Evolutionary conservation across 2,329 filamentous ascomycete species (phyloP).

Genomic region (Talaromyces amestolkiae): DNA sequence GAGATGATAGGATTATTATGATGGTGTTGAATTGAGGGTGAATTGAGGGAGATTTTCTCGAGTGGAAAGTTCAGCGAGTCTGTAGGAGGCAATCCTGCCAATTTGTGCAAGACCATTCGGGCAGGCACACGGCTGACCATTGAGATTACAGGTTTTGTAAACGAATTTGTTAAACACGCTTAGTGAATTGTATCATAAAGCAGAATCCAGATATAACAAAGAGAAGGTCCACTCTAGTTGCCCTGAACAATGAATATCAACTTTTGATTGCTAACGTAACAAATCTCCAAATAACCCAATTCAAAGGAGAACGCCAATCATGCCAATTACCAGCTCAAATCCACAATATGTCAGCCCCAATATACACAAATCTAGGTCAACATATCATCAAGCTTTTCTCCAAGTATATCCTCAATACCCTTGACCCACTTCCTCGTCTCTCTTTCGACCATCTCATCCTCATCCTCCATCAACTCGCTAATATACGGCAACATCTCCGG

Average conservation of each 20-base stretch:
- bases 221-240: neutral
- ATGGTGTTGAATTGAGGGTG: no score
- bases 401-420: constrained; percentile 82
- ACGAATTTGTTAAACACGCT: no score
- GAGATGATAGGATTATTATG: neutral
- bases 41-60: no score
- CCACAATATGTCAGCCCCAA: neutral
- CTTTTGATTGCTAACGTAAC: neutral
- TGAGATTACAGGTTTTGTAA: no score
- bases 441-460: constrained; percentile 86
- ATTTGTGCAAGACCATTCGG: no score
- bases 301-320: neutral
- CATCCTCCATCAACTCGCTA: constrained; percentile 92
- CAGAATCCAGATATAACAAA: neutral
- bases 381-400: constrained; percentile 90
- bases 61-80: no score
- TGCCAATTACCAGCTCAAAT: neutral
- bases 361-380: constrained; percentile 60
- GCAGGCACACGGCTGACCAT: no score
- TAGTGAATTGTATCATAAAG: no score
- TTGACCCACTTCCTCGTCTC: constrained; percentile 89
- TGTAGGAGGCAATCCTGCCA: no score
- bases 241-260: neutral
- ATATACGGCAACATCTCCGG: constrained; percentile 97
- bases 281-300: neutral